Base-by-base conservation (phyloP, 2,329 filamentous ascomycete genomes). In the Dothideomycetidae sp. region DNA sequence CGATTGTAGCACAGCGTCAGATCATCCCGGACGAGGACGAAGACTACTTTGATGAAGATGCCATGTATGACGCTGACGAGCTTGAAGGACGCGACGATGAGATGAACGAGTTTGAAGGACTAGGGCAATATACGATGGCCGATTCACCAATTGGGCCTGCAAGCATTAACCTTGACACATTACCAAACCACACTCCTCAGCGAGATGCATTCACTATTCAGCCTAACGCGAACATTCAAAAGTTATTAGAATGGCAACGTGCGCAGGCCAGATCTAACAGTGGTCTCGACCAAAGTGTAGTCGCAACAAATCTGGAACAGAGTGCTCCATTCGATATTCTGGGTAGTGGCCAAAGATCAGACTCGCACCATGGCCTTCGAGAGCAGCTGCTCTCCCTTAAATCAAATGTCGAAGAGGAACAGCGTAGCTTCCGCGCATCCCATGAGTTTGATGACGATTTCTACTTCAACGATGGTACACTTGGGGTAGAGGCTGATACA, bases 21-120 rank as follows among this genome's bases (percentile, higher is more conserved):
- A 29, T 30, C 17, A 23, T 28, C n/a, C 46, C 47, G 10, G 48
- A 47, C 11, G 52, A 51, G 10, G 54, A 57, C n/a, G 52, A 53
- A 14, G 50, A 57, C 14, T 51, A 53, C 5, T 56, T 59, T 31
- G 56, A 58, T 31, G 55, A 57, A 42, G 50, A 53, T 36, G 55
- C 60, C 36, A 56, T 65, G 53, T 60, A 63, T 36, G 62, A 66
- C 40, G 52, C 58, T 46, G 61, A 64, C 40, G 60, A 61, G 33
- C 60, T 66, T 53, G 66, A 68, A 17, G 37, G 33, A 10, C 10
- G 32, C 11, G 31, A 40, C 10, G 36, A 38, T 34, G 50, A 18
- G 39, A 37, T 39, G 42, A 18, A 42, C 30, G 12, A 48, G 33
- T 45, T 55, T 11, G 57, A 31, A 17, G 19, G 35, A 2, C 15